Percentiles rank a stretch among this genome's conserved stretches.
Conservation (phyloP, 169 alveolate genomes). For the Cryptosporidium canis region DNA sequence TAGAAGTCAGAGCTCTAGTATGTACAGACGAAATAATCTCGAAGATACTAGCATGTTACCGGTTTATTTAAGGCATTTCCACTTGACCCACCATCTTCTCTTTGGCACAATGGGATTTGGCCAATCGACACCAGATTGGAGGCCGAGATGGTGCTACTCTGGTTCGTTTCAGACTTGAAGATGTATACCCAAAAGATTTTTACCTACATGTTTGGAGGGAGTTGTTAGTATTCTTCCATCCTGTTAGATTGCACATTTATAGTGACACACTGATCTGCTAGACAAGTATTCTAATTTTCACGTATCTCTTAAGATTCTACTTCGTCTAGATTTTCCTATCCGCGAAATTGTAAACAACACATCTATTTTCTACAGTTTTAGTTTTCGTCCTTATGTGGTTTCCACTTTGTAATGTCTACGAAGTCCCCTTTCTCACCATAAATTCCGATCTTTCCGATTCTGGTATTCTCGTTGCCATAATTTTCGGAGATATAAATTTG, state of each 20-base stretch:
- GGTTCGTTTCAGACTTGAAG: neutral
- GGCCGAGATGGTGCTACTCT: neutral
- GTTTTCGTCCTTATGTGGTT: slow-evolving; percentile 4
- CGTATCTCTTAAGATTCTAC: neutral
- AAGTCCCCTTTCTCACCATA: slow-evolving; percentile 42
- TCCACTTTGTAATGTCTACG: slow-evolving; percentile 43
- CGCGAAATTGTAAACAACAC: neutral
- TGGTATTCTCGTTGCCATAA: slow-evolving; percentile 4
- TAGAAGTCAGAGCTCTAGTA: neutral
- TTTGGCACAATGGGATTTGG: neutral
- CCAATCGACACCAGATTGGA: neutral
- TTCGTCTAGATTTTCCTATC: neutral
- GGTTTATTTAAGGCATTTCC: neutral
- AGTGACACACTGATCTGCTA: slow-evolving; percentile 6
- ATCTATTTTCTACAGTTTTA: no score
- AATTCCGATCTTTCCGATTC: neutral
- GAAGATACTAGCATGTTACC: neutral
- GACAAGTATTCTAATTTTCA: slow-evolving; percentile 28
- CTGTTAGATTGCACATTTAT: neutral
- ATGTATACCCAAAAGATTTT: neutral
- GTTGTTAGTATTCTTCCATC: slow-evolving; percentile 2
- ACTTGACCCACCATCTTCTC: neutral
- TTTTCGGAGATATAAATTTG: slow-evolving; percentile 50
- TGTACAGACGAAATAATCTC: neutral
- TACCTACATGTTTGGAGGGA: slow-evolving; percentile 6